Conservation (phyloP, 805 yeast genomes). For the Maudiozyma saulgeensis region DNA sequence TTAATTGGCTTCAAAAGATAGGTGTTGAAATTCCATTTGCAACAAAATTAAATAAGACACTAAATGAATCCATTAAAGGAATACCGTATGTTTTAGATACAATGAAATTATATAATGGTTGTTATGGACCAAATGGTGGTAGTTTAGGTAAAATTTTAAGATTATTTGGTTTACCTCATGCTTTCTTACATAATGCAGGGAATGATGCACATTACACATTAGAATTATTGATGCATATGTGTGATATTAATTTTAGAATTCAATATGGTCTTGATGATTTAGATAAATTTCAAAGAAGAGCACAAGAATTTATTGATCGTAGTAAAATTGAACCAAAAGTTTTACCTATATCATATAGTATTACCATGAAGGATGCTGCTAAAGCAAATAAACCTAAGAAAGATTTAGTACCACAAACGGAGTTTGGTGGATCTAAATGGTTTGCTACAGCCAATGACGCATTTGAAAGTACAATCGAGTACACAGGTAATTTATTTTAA, state of each 20-base stretch:
- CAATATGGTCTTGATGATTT: slow-evolving; percentile 20
- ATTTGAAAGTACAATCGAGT: slow-evolving; percentile 12
- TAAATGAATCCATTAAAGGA: background rate
- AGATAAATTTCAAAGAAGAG: slow-evolving; percentile 10
- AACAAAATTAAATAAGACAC: slow-evolving; percentile 3
- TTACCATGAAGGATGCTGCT: slow-evolving; percentile 8
- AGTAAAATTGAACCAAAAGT: slow-evolving; percentile 18
- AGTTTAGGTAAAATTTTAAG: slow-evolving; percentile 39
- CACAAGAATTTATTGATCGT: slow-evolving; percentile 15
- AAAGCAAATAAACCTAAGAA: slow-evolving; percentile 5
- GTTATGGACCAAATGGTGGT: slow-evolving; percentile 35
- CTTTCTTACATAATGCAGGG: slow-evolving; percentile 59
- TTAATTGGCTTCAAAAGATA: slow-evolving; percentile 38
- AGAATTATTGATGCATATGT: slow-evolving; percentile 38
- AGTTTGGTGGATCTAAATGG: slow-evolving; percentile 26
- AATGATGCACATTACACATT: slow-evolving; percentile 62
- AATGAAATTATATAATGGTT: slow-evolving; percentile 32
- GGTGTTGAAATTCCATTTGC: slow-evolving; percentile 39
- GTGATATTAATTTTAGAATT: slow-evolving; percentile 34
- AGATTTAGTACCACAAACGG: slow-evolving; percentile 23
- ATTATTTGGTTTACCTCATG: slow-evolving; percentile 43
- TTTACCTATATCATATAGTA: slow-evolving; percentile 22
- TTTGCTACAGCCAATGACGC: slow-evolving; percentile 15
- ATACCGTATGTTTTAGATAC: slow-evolving; percentile 38
- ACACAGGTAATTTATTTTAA: background rate